These are phyloP conservation scores for Trametes sp. DNA, from an alignment of 1,284 basidiomycete species.

Conservation along the genomic window DNA sequence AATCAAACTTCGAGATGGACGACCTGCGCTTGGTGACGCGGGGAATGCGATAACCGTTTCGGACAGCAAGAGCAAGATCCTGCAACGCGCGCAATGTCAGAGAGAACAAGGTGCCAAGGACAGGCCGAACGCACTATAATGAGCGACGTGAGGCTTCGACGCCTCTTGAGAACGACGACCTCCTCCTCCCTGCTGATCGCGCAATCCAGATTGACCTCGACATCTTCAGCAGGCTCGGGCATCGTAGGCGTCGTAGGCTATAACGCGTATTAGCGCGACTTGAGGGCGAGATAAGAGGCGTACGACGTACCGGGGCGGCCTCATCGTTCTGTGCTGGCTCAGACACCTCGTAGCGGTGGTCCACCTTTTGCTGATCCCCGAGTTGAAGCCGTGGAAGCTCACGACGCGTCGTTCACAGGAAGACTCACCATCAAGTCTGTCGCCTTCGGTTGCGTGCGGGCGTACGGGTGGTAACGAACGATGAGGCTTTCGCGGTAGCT, in stretches of 20 bases:
- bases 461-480: slow-evolving; percentile 30
- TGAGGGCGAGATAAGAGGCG: too few species aligned
- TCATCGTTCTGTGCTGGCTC: background rate
- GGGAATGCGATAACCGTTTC: slow-evolving; percentile 8
- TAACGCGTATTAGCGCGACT: background rate
- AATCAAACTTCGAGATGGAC: slow-evolving; percentile 6
- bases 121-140: slow-evolving; percentile 26
- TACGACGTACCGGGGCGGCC: background rate
- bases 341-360: slow-evolving; percentile 17
- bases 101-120: slow-evolving; percentile 2
- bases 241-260: background rate
- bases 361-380: slow-evolving; percentile 20
- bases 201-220: slow-evolving; percentile 10
- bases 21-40: slow-evolving; percentile 16
- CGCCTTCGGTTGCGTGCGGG: slow-evolving; percentile 15
- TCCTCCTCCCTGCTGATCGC: slow-evolving; percentile 14
- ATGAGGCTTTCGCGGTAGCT: slow-evolving; percentile 30
- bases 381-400: background rate
- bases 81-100: slow-evolving; percentile 8
- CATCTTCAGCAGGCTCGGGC: slow-evolving; percentile 3
- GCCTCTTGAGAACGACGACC: slow-evolving; percentile 15
- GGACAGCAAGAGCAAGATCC: slow-evolving; percentile 28
- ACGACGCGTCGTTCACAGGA: slow-evolving; percentile 9
- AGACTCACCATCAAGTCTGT: slow-evolving; percentile 26
- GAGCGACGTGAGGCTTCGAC: slow-evolving; percentile 27